A percentile compares a stretch with the other conserved stretches of the same genome.
phyloP scores from a whole-genome alignment of 2,329 filamentous ascomycete genomes.

The Fusarium sp. region DNA sequence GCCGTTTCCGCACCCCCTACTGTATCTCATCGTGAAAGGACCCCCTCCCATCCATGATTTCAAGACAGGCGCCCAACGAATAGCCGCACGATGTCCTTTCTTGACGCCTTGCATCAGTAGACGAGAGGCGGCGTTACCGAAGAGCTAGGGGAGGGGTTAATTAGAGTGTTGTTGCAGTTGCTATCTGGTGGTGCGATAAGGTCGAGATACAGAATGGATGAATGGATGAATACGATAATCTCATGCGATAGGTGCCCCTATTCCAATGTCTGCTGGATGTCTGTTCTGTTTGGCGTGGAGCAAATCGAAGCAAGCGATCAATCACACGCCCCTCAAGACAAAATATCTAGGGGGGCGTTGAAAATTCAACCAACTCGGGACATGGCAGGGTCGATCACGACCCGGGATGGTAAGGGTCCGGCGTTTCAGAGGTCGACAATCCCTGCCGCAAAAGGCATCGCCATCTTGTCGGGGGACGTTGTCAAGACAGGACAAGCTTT shows the following conservation, averaged over 20 bases:
- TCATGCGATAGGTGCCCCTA: background rate
- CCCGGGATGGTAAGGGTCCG: slow-evolving; percentile 41
- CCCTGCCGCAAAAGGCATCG: slow-evolving; percentile 45
- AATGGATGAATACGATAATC: background rate
- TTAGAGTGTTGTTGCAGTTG: background rate
- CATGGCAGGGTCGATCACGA: slow-evolving; percentile 38
- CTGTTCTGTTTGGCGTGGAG: background rate
- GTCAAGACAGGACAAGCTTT: slow-evolving; percentile 56
- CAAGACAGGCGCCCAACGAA: slow-evolving; percentile 4
- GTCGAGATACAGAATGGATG: background rate
- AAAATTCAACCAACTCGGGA: background rate
- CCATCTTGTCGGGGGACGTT: slow-evolving; percentile 41
- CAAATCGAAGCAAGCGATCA: background rate
- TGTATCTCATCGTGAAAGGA: background rate
- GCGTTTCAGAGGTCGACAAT: slow-evolving; percentile 51
- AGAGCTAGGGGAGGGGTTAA: background rate
- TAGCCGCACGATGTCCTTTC: slow-evolving; percentile 21
- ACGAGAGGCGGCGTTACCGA: slow-evolving; percentile 20
- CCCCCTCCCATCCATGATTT: background rate
- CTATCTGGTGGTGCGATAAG: background rate
- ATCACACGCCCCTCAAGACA: background rate
- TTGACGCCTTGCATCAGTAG: slow-evolving; percentile 4
- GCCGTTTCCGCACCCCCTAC: slow-evolving; percentile 19
- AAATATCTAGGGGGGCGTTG: slow-evolving; percentile 7
- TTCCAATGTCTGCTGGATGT: background rate